Percentiles rank a stretch among this genome's conserved stretches.
These are phyloP conservation scores for Anisodus tanguticus DNA, from an alignment of 257 asterid genomes.

Conservation along the genomic window DNA sequence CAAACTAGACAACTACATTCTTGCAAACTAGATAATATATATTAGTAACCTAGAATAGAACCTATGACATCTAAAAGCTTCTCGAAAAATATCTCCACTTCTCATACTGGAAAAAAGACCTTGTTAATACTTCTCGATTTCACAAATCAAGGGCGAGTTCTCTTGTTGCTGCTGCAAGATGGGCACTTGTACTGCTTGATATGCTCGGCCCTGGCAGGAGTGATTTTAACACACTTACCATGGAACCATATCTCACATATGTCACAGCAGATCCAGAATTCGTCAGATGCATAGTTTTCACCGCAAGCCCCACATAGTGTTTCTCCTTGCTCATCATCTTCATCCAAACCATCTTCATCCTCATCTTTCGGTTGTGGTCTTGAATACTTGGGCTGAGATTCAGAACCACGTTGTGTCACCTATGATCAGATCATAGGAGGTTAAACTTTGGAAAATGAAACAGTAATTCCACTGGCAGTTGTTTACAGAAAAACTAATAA, in stretches of 20 bases:
- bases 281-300: slow-evolving; percentile 67
- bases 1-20: slow-evolving; percentile 21
- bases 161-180: slow-evolving; percentile 54
- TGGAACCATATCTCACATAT: slow-evolving; percentile 87
- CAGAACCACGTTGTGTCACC: slow-evolving; percentile 26
- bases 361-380: slow-evolving; percentile 55
- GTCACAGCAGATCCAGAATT: slow-evolving; percentile 88
- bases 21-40: slow-evolving; percentile 7
- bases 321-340: slow-evolving; percentile 69
- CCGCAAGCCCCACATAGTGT: slow-evolving; percentile 74
- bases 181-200: slow-evolving; percentile 95
- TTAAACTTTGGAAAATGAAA: background rate
- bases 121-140: slow-evolving; percentile 28
- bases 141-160: slow-evolving; percentile 63
- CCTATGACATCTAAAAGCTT: background rate
- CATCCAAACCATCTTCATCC: slow-evolving; percentile 50
- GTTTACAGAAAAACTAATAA: background rate
- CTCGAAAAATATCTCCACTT: background rate
- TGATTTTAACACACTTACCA: slow-evolving; percentile 82
- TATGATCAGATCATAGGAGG: background rate
- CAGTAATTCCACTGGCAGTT: background rate
- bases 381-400: slow-evolving; percentile 51
- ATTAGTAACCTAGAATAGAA: slow-evolving; percentile 1
- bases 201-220: slow-evolving; percentile 90
- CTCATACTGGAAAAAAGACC: slow-evolving; percentile 22